Percentiles rank a stretch among this genome's conserved stretches.
phyloP scores from a whole-genome alignment of 2,329 filamentous ascomycete genomes.

The Stachybotrys echinatus region DNA sequence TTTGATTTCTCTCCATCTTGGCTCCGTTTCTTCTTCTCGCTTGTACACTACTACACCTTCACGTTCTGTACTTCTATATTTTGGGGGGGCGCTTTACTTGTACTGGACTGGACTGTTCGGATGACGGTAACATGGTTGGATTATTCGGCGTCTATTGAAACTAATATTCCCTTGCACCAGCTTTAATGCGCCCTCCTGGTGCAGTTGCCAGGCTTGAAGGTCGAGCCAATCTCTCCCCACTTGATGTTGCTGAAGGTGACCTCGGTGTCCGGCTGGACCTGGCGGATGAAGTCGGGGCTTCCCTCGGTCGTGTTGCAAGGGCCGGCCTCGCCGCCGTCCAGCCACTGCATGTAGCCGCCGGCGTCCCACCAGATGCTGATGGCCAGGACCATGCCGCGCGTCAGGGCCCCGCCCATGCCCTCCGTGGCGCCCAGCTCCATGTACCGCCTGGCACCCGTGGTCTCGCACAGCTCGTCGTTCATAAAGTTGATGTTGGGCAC shows the following conservation, averaged over 20 bases:
- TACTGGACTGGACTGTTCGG: too few relatives aligned
- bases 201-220: conserved; percentile 1
- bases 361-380: conserved; percentile 51
- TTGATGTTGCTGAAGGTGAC: conserved; percentile 53
- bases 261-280: conserved; percentile 39
- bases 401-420: conserved; percentile 39
- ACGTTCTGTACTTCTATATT: too few relatives aligned
- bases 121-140: too few relatives aligned
- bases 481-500: conserved; percentile 28
- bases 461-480: conserved; percentile 29
- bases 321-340: conserved; percentile 40
- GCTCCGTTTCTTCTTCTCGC: too few relatives aligned
- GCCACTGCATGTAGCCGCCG: conserved; percentile 47
- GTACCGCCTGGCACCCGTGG: conserved; percentile 21
- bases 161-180: too few relatives aligned
- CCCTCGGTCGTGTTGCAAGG: conserved; percentile 51
- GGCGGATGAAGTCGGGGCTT: conserved; percentile 40
- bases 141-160: too few relatives aligned
- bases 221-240: conserved; percentile 57
- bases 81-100: too few relatives aligned
- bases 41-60: too few relatives aligned
- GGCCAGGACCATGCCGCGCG: conserved; percentile 44
- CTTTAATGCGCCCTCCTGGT: background rate
- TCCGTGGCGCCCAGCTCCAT: conserved; percentile 33
- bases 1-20: background rate